A percentile compares a stretch with the other conserved stretches of the same genome.
Evolutionary conservation across 805 yeast species (phyloP).

Genomic region (Candida suzukii): DNA sequence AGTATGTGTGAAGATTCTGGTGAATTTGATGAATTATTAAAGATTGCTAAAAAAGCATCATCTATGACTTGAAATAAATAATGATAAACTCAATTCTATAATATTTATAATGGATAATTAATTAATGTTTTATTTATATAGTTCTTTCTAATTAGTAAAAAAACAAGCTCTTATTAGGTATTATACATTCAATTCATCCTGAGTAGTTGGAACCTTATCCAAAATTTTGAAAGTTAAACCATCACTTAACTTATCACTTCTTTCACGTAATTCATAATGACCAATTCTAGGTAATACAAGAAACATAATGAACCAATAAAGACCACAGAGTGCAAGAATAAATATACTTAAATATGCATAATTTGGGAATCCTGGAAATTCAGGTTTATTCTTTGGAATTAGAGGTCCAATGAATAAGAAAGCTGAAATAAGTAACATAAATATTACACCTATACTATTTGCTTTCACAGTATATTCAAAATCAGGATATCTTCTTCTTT

Average conservation of each 20-base stretch:
- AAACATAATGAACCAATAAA: conserved; percentile 53
- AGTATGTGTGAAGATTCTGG: conserved; percentile 77
- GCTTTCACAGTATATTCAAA: conserved; percentile 46
- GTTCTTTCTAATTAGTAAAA: no score
- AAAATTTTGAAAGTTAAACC: conserved; percentile 54
- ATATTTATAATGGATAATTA: no score
- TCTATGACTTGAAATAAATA: no score
- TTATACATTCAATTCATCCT: not conserved
- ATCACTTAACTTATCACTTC: conserved; percentile 38
- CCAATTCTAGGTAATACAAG: conserved; percentile 37
- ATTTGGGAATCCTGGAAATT: conserved; percentile 35
- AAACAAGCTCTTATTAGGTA: not conserved
- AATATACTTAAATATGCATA: conserved; percentile 41
- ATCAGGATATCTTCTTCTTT: conserved; percentile 44
- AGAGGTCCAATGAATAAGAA: conserved; percentile 49
- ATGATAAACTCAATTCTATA: no score
- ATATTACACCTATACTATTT: conserved; percentile 36
- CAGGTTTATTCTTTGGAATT: conserved; percentile 29
- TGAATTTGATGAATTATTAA: conserved; percentile 70
- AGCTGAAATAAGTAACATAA: conserved; percentile 37
- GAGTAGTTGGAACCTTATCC: conserved; percentile 27
- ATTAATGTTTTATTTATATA: no score
- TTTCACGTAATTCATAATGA: conserved; percentile 37
- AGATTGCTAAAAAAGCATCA: conserved; percentile 56
- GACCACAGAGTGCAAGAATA: conserved; percentile 34